These are phyloP conservation scores for Nicotiana obtusifolia DNA, from an alignment of 257 asterid genomes.

Conservation along the genomic window DNA sequence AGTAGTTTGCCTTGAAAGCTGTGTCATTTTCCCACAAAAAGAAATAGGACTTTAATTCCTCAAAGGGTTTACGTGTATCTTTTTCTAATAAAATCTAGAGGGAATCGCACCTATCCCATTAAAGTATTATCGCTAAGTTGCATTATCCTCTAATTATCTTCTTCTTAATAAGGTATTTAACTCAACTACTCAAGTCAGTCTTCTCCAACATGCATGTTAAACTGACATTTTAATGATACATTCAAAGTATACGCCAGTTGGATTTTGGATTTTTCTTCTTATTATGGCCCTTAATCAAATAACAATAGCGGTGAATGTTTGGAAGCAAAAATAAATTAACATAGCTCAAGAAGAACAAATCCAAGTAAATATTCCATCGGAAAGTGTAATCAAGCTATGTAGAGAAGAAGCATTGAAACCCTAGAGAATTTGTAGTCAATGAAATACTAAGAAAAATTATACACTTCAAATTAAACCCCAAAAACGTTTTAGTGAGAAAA, in stretches of 20 bases:
- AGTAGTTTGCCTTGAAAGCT: not conserved
- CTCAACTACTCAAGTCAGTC: not conserved
- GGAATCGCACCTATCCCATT: no score
- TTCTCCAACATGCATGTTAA: not conserved
- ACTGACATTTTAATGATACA: not conserved
- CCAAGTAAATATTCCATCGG: not conserved
- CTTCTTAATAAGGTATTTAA: not conserved
- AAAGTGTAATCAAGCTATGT: not conserved
- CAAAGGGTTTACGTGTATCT: no score
- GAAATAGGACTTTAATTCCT: no score
- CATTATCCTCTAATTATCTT: not conserved
- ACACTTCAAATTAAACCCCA: not conserved
- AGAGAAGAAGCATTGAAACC: no score
- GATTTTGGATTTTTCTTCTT: not conserved
- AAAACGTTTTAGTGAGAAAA: not conserved
- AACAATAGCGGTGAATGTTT: not conserved
- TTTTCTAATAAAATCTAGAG: no score
- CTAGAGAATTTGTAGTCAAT: not conserved
- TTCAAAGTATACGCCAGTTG: not conserved
- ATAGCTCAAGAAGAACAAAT: not conserved
- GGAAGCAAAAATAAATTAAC: not conserved
- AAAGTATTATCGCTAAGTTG: no score
- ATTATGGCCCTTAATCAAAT: not conserved
- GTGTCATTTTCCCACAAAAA: not conserved
- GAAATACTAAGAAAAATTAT: not conserved